These are phyloP conservation scores for Sphaerostilbella broomeana DNA, from an alignment of 2,329 filamentous ascomycete genomes.

Conservation along the genomic window DNA sequence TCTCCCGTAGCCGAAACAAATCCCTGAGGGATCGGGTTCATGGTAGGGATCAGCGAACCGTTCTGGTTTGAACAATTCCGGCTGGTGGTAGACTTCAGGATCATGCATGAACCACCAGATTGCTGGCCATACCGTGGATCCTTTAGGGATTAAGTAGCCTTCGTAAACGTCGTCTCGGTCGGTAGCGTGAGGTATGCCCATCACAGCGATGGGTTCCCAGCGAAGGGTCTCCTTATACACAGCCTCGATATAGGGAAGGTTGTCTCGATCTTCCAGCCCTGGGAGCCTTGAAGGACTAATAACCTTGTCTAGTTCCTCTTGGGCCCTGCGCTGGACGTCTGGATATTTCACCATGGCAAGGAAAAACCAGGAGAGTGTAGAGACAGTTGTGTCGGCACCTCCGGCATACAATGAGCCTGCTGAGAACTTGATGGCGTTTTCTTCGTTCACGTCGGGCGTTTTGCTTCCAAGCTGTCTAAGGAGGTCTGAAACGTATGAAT, in stretches of 20 bases:
- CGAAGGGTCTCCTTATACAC: slow-evolving; percentile 26
- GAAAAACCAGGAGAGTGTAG: slow-evolving; percentile 33
- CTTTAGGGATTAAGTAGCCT: background rate
- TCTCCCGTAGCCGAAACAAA: background rate
- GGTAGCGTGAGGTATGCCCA: background rate
- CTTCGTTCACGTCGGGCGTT: no score
- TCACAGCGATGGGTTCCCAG: slow-evolving; percentile 21
- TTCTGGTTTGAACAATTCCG: background rate
- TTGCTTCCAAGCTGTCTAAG: no score
- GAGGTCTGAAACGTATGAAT: no score
- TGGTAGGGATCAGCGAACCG: background rate
- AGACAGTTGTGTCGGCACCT: slow-evolving; percentile 19
- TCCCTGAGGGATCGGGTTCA: background rate
- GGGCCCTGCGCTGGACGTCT: slow-evolving; percentile 35
- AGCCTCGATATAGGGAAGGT: slow-evolving; percentile 36
- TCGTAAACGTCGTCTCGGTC: background rate
- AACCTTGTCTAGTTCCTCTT: slow-evolving; percentile 36
- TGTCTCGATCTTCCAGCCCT: slow-evolving; percentile 32
- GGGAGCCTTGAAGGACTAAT: slow-evolving; percentile 38
- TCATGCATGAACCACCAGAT: background rate
- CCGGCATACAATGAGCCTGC: no score
- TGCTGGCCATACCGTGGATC: no score
- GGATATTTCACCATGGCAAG: slow-evolving; percentile 40
- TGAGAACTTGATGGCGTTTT: no score
- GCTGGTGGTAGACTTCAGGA: background rate